Evolutionary conservation across 441 rosid genomes (phyloP).

Genomic region (Jatropha podagrica): DNA sequence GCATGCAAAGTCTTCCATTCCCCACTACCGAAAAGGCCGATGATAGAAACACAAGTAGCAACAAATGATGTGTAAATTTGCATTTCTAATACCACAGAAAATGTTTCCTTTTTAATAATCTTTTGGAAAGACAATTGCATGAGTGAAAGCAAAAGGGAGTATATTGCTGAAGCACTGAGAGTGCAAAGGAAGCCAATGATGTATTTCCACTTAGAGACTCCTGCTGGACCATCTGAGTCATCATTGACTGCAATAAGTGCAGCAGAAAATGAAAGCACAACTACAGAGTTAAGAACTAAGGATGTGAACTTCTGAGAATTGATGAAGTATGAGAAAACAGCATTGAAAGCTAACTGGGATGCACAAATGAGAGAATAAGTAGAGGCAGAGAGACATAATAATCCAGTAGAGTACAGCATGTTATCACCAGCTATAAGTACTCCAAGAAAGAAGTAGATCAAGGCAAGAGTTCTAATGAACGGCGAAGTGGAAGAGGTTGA

Average conservation of each 20-base stretch:
- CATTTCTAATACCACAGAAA: constrained; percentile 73
- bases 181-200: constrained; percentile 61
- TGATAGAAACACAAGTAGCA: constrained; percentile 48
- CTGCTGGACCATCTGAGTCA: constrained; percentile 54
- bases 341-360: constrained; percentile 80
- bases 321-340: constrained; percentile 75
- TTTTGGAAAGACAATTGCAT: constrained; percentile 82
- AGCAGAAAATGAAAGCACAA: constrained; percentile 68
- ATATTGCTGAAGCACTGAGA: constrained; percentile 68
- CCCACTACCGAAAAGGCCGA: constrained; percentile 77
- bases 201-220: constrained; percentile 59
- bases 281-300: constrained; percentile 69
- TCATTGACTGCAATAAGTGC: constrained; percentile 72
- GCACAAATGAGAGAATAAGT: constrained; percentile 91
- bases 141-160: constrained; percentile 81
- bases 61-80: constrained; percentile 71
- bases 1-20: constrained; percentile 78
- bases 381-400: constrained; percentile 80
- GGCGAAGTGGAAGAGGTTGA: constrained; percentile 36
- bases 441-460: constrained; percentile 67
- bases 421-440: constrained; percentile 68
- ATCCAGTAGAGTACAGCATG: constrained; percentile 76
- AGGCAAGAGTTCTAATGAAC: constrained; percentile 40
- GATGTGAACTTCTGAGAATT: constrained; percentile 83
- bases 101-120: constrained; percentile 63